Conservation (phyloP, 257 asterid species). For the Penstemon davidsonii region DNA sequence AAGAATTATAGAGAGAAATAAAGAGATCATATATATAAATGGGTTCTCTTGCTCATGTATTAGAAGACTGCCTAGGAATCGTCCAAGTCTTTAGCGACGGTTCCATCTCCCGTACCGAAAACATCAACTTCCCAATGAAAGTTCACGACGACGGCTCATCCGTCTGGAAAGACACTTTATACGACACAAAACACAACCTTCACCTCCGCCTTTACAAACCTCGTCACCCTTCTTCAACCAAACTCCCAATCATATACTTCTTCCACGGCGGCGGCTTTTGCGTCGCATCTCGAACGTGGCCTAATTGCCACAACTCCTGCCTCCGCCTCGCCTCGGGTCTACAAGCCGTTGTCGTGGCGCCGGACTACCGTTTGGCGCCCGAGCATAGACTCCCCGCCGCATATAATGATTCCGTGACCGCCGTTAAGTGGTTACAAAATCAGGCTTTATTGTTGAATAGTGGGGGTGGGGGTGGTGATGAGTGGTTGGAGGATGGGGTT, state of each 20-base stretch:
- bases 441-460: slow-evolving; percentile 36
- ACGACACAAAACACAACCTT: slow-evolving; percentile 39
- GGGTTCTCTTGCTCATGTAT: slow-evolving; percentile 48
- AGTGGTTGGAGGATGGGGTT: slow-evolving; percentile 41
- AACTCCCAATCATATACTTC: slow-evolving; percentile 55
- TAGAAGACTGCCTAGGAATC: slow-evolving; percentile 56
- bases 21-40: slow-evolving; percentile 26
- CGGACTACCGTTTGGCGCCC: slow-evolving; percentile 79
- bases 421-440: slow-evolving; percentile 59
- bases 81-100: slow-evolving; percentile 60
- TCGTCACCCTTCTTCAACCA: slow-evolving; percentile 3
- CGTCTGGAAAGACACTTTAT: slow-evolving; percentile 60
- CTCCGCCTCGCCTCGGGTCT: slow-evolving; percentile 65
- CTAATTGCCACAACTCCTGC: slow-evolving; percentile 67
- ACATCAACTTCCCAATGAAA: slow-evolving; percentile 34
- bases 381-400: slow-evolving; percentile 81
- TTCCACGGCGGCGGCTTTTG: slow-evolving; percentile 86
- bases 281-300: slow-evolving; percentile 73
- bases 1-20: slow-evolving; percentile 10
- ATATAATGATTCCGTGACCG: slow-evolving; percentile 40
- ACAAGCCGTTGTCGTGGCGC: slow-evolving; percentile 55
- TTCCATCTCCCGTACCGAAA: slow-evolving; percentile 43
- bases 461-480: slow-evolving; percentile 25
- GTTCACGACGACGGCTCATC: slow-evolving; percentile 65
- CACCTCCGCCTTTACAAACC: slow-evolving; percentile 74